Evolutionary conservation across 306 rosid species (phyloP), one percentile per base, ranked within the genome.

Genomic region (Lagenaria siceraria): DNA sequence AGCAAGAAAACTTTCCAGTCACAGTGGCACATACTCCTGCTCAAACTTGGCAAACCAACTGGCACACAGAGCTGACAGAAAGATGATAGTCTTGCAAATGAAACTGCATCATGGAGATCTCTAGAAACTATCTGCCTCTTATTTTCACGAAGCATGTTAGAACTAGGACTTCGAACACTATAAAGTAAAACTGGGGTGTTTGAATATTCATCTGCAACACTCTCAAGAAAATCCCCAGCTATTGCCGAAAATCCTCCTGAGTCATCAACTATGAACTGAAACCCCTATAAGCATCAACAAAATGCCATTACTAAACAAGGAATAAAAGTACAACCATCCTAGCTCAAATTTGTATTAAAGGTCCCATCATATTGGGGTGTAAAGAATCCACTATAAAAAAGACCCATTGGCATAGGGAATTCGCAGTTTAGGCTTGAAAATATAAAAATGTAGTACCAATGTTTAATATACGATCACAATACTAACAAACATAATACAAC

Each of bases 221-320:
- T 89, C 89, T 94, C 98, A 21, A 91, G 84, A 82, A 90, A 81
- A 73, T 90, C 98, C 33, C 83, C 81, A 82, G 95, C 97, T 76
- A 91, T 73, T 40, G 96, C 83, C 62, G 98, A 90, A 89, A 94
- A 94, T 79, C 98, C 98, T 61, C 96, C 97, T 0, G 96, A 89
- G 77, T 91, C 93, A 17, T 91, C 96, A 78, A 91, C 87, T 46
- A 89, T 40, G 78, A 91, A 94, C 81, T 94, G 98, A 84, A 94
- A 87, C 60, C 98, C 98, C 98, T 94, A 89, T 77, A 48, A 76
- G 77, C 48, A 77, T 21, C 22, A 76, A 80, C 77, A 78, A 49
- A 61, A 55, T 27, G 60, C 75, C 46, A 60, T 42, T 62, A 60
- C 36, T 43, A 56, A 63, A 77, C 33, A 17, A 40, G 61, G 58